Evolutionary conservation across 306 rosid genomes (phyloP).

Genomic region (Rosa persica): DNA sequence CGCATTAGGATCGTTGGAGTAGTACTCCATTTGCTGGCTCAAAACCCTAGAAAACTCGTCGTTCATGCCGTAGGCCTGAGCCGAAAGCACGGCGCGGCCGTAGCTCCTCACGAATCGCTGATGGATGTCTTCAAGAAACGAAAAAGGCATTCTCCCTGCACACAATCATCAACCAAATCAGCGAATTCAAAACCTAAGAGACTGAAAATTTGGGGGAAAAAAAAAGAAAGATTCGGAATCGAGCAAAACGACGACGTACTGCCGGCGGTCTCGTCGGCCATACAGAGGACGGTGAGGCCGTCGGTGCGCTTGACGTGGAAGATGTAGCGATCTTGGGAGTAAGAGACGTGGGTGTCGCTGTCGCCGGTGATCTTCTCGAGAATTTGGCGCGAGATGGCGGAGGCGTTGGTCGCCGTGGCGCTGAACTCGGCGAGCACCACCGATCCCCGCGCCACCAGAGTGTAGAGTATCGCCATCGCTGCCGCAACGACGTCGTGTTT

Average conservation of each 20-base stretch:
- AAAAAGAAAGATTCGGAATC: not conserved
- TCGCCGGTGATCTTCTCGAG: slow-evolving; percentile 80
- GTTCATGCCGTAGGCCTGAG: slow-evolving; percentile 90
- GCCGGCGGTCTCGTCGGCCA: slow-evolving; percentile 94
- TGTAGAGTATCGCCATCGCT: slow-evolving; percentile 76
- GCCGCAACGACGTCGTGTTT: not conserved
- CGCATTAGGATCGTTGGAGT: slow-evolving; percentile 92
- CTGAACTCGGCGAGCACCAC: slow-evolving; percentile 85
- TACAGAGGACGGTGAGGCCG: slow-evolving; percentile 96
- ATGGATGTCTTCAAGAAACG: slow-evolving; percentile 93
- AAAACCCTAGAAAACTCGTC: slow-evolving; percentile 94
- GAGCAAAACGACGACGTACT: slow-evolving; percentile 37
- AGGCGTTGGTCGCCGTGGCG: slow-evolving; percentile 79
- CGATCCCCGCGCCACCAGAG: slow-evolving; percentile 90
- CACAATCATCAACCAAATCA: not conserved
- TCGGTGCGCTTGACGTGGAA: slow-evolving; percentile 97
- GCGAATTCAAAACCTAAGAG: not conserved
- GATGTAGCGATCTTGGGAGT: slow-evolving; percentile 91
- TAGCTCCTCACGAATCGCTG: slow-evolving; percentile 89
- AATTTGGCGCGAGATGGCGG: slow-evolving; percentile 73
- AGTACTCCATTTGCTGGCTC: slow-evolving; percentile 88
- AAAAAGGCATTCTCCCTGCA: slow-evolving; percentile 87
- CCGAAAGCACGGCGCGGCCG: slow-evolving; percentile 79
- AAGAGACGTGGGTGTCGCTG: slow-evolving; percentile 76
- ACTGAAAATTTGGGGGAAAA: not conserved